These are phyloP conservation scores for Pichia sp. DNA, from an alignment of 1,139 yeast species.

Conservation along the genomic window DNA sequence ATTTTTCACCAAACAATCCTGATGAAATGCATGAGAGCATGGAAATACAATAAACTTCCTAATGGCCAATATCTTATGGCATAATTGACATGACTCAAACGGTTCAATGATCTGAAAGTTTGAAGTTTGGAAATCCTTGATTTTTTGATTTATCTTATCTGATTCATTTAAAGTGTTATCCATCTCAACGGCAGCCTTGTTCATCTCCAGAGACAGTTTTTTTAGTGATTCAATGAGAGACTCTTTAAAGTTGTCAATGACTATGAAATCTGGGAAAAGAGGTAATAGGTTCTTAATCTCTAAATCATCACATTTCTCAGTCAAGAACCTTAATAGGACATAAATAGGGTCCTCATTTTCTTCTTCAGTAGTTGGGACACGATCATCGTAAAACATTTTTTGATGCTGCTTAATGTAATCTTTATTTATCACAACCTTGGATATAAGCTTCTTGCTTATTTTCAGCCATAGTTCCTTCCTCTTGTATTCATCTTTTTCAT, in stretches of 20 bases:
- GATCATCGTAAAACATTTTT: conserved; percentile 17
- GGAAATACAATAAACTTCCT: conserved; percentile 81
- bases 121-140: conserved; percentile 44
- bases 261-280: conserved; percentile 74
- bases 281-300: conserved; percentile 81
- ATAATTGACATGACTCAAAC: conserved; percentile 75
- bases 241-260: conserved; percentile 77
- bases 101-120: conserved; percentile 66
- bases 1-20: conserved; percentile 69
- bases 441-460: conserved; percentile 58
- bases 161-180: conserved; percentile 65
- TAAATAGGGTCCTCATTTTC: conserved; percentile 19
- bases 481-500: conserved; percentile 33
- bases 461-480: conserved; percentile 73
- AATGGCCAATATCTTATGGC: conserved; percentile 62
- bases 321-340: conserved; percentile 37
- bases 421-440: conserved; percentile 30
- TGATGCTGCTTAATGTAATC: conserved; percentile 25
- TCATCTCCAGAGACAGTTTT: conserved; percentile 61
- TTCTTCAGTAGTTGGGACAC: neutral
- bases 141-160: conserved; percentile 55
- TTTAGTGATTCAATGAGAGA: conserved; percentile 79
- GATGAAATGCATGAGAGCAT: conserved; percentile 86
- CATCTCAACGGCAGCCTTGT: conserved; percentile 68
- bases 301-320: conserved; percentile 51